Conservation (phyloP, 2,329 filamentous ascomycete species). For the Helotiales sp. region DNA sequence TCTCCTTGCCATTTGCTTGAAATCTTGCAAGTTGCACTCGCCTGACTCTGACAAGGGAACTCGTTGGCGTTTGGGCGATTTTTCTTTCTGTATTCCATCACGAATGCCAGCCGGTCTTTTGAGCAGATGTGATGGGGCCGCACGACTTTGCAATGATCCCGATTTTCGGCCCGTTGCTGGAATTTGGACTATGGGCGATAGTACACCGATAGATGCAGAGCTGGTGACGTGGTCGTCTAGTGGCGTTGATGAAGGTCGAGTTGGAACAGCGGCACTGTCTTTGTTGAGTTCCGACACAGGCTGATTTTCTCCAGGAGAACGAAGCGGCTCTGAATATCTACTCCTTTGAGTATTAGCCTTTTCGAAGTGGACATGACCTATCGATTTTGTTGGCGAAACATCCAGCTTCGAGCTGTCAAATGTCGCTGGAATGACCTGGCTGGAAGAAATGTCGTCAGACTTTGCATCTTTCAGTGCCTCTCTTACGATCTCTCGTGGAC, state of each 20-base stretch:
- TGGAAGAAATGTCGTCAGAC: slow-evolving; percentile 14
- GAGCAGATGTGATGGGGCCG: not conserved
- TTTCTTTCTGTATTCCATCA: not conserved
- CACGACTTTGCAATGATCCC: not conserved
- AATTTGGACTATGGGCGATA: not conserved
- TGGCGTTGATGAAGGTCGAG: not conserved
- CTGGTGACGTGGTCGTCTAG: not conserved
- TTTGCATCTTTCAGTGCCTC: not conserved
- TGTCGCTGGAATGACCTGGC: slow-evolving; percentile 23
- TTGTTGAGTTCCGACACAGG: not conserved
- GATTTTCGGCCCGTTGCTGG: not conserved
- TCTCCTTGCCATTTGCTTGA: not conserved
- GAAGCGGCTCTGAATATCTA: not conserved
- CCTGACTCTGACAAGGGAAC: not conserved
- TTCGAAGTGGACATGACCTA: not conserved
- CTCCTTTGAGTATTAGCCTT: not conserved
- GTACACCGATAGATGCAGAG: not conserved
- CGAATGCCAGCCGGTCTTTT: not conserved
- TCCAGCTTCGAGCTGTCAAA: slow-evolving; percentile 5
- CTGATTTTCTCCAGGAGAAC: not conserved
- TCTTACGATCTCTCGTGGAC: not conserved
- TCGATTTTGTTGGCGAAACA: not conserved
- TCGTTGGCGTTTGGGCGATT: not conserved
- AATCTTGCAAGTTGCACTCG: not conserved
- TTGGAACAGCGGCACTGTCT: too few relatives aligned